These are phyloP conservation scores for Fusarium scirpi DNA, from an alignment of 2,329 filamentous ascomycete genomes.

Conservation along the genomic window DNA sequence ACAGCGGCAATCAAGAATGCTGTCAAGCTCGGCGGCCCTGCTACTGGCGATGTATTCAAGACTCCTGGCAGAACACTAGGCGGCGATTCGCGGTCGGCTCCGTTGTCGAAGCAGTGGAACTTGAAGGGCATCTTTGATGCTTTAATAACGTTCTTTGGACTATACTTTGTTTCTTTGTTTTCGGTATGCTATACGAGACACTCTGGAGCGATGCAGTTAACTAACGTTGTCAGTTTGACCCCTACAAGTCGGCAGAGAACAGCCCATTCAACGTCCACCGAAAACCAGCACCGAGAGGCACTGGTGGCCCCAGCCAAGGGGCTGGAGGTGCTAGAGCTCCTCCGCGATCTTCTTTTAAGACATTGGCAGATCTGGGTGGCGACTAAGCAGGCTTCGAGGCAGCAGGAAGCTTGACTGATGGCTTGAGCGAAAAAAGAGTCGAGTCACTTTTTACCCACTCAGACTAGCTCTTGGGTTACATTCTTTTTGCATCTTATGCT, in stretches of 20 bases:
- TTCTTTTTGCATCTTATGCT: background rate
- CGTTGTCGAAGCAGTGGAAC: conserved; percentile 44
- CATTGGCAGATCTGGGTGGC: conserved; percentile 64
- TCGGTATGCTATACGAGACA: conserved; percentile 59
- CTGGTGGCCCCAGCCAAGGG: conserved; percentile 38
- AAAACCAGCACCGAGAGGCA: conserved; percentile 43
- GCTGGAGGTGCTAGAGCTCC: conserved; percentile 45
- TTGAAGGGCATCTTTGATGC: conserved; percentile 61
- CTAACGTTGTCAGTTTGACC: conserved; percentile 64
- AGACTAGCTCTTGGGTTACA: background rate
- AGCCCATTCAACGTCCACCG: conserved; percentile 69
- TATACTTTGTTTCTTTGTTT: conserved; percentile 72
- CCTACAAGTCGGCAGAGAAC: conserved; percentile 70
- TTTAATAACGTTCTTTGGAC: conserved; percentile 67
- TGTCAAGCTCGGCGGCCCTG: conserved; percentile 63
- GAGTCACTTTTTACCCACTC: background rate
- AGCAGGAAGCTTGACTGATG: background rate
- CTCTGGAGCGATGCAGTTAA: background rate
- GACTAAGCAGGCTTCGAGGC: conserved; percentile 35
- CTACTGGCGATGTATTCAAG: conserved; percentile 62
- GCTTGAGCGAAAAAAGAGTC: background rate
- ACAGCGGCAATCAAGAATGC: conserved; percentile 80
- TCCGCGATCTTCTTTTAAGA: conserved; percentile 60
- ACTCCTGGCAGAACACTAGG: conserved; percentile 70
- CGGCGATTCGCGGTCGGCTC: conserved; percentile 47